A percentile compares a stretch with the other conserved stretches of the same genome.
Conservation (phyloP, 352 stramenopile species). For the Globisporangium carolinianum region DNA sequence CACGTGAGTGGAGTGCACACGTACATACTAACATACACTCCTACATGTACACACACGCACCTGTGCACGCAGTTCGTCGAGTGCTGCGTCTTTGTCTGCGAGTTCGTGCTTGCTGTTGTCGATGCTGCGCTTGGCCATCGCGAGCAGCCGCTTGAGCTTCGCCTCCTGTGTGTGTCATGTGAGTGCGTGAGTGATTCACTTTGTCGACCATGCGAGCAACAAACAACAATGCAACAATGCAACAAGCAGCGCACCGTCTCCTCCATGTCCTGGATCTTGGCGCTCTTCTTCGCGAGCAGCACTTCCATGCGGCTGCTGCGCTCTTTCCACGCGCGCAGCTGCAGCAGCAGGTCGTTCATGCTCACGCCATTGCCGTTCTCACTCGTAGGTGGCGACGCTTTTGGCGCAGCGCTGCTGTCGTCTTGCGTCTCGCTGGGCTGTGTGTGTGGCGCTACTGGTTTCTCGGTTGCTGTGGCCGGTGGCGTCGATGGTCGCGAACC, state of each 20-base stretch:
- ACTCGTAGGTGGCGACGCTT: background rate
- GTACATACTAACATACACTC: no score
- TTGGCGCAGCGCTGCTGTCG: background rate
- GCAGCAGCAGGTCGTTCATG: conserved; percentile 21
- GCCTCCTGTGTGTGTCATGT: conserved; percentile 43
- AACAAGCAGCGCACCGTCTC: conserved; percentile 41
- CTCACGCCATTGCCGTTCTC: conserved; percentile 3
- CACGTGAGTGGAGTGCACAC: background rate
- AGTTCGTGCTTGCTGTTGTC: conserved; percentile 85
- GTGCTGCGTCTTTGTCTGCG: conserved; percentile 48
- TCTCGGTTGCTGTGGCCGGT: conserved; percentile 1
- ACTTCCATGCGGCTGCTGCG: conserved; percentile 47
- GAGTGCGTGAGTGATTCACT: background rate
- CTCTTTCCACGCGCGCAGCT: conserved; percentile 57
- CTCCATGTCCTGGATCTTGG: conserved; percentile 69
- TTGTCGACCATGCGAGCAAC: background rate
- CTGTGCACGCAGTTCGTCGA: conserved; percentile 43
- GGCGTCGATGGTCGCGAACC: conserved; percentile 6
- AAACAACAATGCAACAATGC: background rate
- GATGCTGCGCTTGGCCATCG: conserved; percentile 86
- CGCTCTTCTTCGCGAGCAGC: conserved; percentile 62
- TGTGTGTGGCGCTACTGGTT: background rate
- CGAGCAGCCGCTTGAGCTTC: conserved; percentile 78
- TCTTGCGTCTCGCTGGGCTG: background rate
- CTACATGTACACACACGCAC: conserved; percentile 8